phyloP scores from a whole-genome alignment of 2,329 filamentous ascomycete genomes.

The Tolypocladium tropicale region DNA sequence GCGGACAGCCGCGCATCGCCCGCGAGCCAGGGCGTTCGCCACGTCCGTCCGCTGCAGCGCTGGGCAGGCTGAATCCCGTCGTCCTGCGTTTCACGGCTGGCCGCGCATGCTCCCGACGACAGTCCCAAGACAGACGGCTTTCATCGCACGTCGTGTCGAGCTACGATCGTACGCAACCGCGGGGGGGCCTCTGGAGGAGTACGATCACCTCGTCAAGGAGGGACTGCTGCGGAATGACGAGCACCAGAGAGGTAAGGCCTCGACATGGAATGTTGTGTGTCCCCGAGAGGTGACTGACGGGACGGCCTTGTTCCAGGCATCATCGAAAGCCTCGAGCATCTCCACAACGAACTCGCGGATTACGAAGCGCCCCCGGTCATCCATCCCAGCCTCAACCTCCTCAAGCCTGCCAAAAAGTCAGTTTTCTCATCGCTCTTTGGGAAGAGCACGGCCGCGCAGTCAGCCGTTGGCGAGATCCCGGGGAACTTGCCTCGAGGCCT shows the following conservation, averaged over 20 bases:
- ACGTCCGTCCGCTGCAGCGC: background rate
- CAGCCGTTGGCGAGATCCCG: slow-evolving; percentile 46
- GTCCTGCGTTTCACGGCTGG: background rate
- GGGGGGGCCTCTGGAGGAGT: slow-evolving; percentile 74
- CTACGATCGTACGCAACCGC: slow-evolving; percentile 22
- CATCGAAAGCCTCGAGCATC: slow-evolving; percentile 77
- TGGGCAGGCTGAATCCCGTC: background rate
- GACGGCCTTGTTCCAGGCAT: slow-evolving; percentile 54
- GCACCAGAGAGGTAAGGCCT: slow-evolving; percentile 65
- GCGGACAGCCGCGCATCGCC: background rate
- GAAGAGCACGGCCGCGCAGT: slow-evolving; percentile 24
- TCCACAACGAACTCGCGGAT: slow-evolving; percentile 69
- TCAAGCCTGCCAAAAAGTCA: slow-evolving; percentile 43
- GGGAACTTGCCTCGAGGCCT: slow-evolving; percentile 73
- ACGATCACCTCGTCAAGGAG: slow-evolving; percentile 67
- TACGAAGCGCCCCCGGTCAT: slow-evolving; percentile 68
- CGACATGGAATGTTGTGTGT: background rate
- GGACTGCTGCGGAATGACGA: slow-evolving; percentile 76
- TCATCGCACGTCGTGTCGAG: background rate
- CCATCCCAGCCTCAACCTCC: slow-evolving; percentile 66
- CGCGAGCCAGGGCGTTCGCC: background rate
- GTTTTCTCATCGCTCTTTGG: slow-evolving; percentile 55
- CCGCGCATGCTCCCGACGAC: background rate
- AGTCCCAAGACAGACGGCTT: background rate
- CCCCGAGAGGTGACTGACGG: background rate